These are phyloP conservation scores for Chalaropsis ovoidea DNA, from an alignment of 2,329 filamentous ascomycete genomes.

Conservation along the genomic window DNA sequence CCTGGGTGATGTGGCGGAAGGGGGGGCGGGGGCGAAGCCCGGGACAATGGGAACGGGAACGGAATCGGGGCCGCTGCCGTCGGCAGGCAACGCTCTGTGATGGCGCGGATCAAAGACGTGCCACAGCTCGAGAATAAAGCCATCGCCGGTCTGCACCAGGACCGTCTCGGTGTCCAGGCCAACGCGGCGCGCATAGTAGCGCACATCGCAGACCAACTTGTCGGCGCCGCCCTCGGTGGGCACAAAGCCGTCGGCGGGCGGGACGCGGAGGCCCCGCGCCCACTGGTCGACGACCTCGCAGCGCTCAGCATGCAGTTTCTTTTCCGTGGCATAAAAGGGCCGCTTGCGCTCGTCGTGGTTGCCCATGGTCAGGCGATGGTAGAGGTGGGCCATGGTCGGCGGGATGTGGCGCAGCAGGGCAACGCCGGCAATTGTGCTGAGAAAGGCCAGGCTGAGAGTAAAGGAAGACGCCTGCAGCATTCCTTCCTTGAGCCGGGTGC, in stretches of 20 bases:
- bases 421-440: conserved; percentile 64
- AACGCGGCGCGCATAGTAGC: conserved; percentile 78
- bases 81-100: conserved; percentile 42
- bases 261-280: conserved; percentile 31
- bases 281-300: conserved; percentile 52
- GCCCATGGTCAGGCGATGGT: conserved; percentile 46
- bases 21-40: background rate
- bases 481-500: conserved; percentile 49
- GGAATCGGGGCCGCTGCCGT: background rate
- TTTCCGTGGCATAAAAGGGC: conserved; percentile 66
- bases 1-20: background rate
- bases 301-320: conserved; percentile 46
- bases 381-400: conserved; percentile 39
- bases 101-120: conserved; percentile 71
- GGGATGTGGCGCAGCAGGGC: conserved; percentile 60
- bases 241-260: conserved; percentile 43
- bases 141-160: conserved; percentile 84
- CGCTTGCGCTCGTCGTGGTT: conserved; percentile 49
- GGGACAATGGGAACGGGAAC: too few species aligned
- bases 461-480: conserved; percentile 59
- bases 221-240: conserved; percentile 75
- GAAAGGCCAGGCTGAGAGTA: conserved; percentile 66
- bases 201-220: conserved; percentile 64
- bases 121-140: conserved; percentile 81
- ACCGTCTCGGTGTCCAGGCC: conserved; percentile 77